Percentiles rank a stretch among this genome's conserved stretches.
Conservation (phyloP, 495 filamentous ascomycete genomes). For the Neurospora tetrasperma region DNA sequence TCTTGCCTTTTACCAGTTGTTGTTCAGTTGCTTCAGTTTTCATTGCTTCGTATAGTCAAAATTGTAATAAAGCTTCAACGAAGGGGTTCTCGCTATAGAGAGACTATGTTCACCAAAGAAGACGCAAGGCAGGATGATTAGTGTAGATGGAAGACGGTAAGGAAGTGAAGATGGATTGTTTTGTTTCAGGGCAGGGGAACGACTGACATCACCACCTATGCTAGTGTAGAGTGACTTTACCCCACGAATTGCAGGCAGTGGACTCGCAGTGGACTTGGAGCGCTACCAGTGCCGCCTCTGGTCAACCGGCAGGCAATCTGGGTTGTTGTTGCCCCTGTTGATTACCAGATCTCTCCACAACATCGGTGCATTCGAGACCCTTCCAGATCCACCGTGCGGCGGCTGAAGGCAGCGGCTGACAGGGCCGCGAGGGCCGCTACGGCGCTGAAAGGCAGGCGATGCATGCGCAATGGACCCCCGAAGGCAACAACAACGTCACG, state of each 20-base stretch:
- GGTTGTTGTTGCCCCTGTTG: background rate
- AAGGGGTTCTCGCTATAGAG: background rate
- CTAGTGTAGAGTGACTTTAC: no score
- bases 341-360: constrained; percentile 1
- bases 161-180: background rate
- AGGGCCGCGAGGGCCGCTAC: background rate
- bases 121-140: background rate
- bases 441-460: background rate
- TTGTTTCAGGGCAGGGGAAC: background rate
- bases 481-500: background rate
- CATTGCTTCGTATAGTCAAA: background rate
- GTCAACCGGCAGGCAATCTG: background rate
- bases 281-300: background rate
- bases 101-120: background rate
- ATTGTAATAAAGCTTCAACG: background rate
- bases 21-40: no score
- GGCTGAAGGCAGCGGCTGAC: background rate
- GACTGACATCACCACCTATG: background rate
- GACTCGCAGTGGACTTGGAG: background rate
- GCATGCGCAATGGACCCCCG: background rate
- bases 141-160: background rate
- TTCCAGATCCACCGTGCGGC: background rate
- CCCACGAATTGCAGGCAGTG: background rate
- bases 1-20: background rate
- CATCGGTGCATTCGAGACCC: background rate